Conservation (phyloP, 306 rosid species). For the Cucurbita maxima region DNA sequence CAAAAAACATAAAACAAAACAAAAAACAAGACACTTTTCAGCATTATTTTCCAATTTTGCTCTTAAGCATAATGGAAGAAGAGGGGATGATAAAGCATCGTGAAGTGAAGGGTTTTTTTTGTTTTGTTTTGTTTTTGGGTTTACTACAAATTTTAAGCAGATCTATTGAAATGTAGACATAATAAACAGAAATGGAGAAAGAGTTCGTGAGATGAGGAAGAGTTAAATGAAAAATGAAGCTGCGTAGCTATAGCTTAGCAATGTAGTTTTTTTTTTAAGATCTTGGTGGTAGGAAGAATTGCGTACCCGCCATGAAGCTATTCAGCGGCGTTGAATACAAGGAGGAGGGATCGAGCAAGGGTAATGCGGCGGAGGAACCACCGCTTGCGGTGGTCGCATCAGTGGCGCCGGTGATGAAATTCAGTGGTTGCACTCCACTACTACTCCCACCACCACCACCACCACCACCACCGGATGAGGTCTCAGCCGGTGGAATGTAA, state of each 20-base stretch:
- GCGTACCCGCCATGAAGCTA: conserved; percentile 90
- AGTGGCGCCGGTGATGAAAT: conserved; percentile 29
- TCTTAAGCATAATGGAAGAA: neutral
- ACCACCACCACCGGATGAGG: conserved; percentile 35
- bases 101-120: neutral
- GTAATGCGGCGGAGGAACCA: conserved; percentile 14
- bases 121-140: neutral
- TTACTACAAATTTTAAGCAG: neutral
- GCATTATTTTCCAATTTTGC: conserved; percentile 1
- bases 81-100: neutral
- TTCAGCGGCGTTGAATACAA: conserved; percentile 54
- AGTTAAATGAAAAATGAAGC: neutral
- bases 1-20: no score
- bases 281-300: conserved; percentile 96
- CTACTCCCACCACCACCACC: conserved; percentile 14
- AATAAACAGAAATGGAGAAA: neutral
- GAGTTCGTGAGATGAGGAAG: neutral
- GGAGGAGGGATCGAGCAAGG: conserved; percentile 38
- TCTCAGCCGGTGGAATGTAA: conserved; percentile 27
- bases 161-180: neutral
- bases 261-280: conserved; percentile 27
- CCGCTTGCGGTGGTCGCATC: conserved; percentile 3
- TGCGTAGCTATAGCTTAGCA: neutral
- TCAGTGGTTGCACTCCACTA: conserved; percentile 31
- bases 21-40: neutral